Evolutionary conservation across 1,284 basidiomycete genomes (phyloP), one percentile per base, ranked within the genome.

Genomic region (Fomitiporia mediterranea): DNA sequence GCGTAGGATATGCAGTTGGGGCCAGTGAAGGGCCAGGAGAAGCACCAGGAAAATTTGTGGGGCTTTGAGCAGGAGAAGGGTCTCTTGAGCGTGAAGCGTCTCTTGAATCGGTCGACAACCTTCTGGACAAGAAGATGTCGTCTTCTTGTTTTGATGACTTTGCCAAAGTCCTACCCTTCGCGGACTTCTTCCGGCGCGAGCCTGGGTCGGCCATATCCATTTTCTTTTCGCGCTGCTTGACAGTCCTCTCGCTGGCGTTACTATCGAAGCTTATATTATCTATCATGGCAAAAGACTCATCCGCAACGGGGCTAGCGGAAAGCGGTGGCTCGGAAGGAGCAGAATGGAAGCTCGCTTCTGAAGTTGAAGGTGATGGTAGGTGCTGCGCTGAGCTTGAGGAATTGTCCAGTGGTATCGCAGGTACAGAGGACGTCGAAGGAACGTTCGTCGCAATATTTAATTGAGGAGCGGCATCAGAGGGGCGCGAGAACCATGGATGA

Each of bases 401-500:
- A n/a, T 63, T 48, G 23, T 54, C 53, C 63, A 65, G 48, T 19
- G 60, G 55, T 7, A 64, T 43, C 9, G 65, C 60, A 19, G 64
- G 47, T 23, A 60, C 59, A 17, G 60, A 34, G 8, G 68, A 62
- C 11, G 65, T 64, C n/a, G 61, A 55, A 9, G 66, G 58, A 43
- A 63, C 62, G 61, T 53, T 56, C 63, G 63, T 60, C 56, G 68
- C 63, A 19, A n/a, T n/a, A n/a, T n/a, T n/a, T n/a, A n/a, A n/a
- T n/a, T n/a, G n/a, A n/a, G 65, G 61, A 4, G 72, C 63, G 58
- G 50, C 51, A 66, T 64, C 62, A 54, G 57, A 30, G 38, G 34
- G 27, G 44, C 49, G 53, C 42, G 55, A 38, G 72, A 98, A 99
- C 96, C 96, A 99, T 0, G 89, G 74, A 68, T 98, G 95, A 0